Evolutionary conservation across 352 stramenopile species (phyloP).

Genomic region (Phytophthora multivora): DNA sequence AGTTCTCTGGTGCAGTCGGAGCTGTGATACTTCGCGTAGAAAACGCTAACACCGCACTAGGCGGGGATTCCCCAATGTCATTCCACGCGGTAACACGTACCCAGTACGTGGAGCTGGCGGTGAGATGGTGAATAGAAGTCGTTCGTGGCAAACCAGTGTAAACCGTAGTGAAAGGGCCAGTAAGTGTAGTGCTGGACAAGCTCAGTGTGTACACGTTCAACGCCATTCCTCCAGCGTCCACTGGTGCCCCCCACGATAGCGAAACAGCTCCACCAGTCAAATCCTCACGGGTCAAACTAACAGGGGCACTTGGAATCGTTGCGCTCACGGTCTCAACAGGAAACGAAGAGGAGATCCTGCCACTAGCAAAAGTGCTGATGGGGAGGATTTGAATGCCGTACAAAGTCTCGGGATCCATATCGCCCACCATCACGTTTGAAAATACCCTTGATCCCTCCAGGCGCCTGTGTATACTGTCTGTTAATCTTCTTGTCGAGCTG

Average conservation of each 20-base stretch:
- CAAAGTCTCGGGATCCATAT: slow-evolving; percentile 53
- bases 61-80: slow-evolving; percentile 37
- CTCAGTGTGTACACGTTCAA: slow-evolving; percentile 44
- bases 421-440: slow-evolving; percentile 35
- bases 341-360: slow-evolving; percentile 30
- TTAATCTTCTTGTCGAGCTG: slow-evolving; percentile 20
- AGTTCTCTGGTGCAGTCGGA: slow-evolving; percentile 39
- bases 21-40: slow-evolving; percentile 32
- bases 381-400: slow-evolving; percentile 60
- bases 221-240: slow-evolving; percentile 50
- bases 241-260: slow-evolving; percentile 44
- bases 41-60: slow-evolving; percentile 18
- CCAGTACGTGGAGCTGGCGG: slow-evolving; percentile 43
- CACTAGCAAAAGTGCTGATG: slow-evolving; percentile 35
- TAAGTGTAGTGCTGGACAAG: slow-evolving; percentile 16
- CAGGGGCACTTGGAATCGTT: slow-evolving; percentile 40
- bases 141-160: slow-evolving; percentile 30
- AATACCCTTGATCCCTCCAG: slow-evolving; percentile 5
- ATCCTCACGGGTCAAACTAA: slow-evolving; percentile 8
- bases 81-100: slow-evolving; percentile 46
- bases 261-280: slow-evolving; percentile 46
- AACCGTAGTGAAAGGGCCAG: slow-evolving; percentile 21
- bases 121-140: slow-evolving; percentile 37
- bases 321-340: slow-evolving; percentile 32
- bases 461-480: slow-evolving; percentile 5